Evolutionary conservation across 2,329 filamentous ascomycete species (phyloP).

Genomic region (Claviceps cyperi): DNA sequence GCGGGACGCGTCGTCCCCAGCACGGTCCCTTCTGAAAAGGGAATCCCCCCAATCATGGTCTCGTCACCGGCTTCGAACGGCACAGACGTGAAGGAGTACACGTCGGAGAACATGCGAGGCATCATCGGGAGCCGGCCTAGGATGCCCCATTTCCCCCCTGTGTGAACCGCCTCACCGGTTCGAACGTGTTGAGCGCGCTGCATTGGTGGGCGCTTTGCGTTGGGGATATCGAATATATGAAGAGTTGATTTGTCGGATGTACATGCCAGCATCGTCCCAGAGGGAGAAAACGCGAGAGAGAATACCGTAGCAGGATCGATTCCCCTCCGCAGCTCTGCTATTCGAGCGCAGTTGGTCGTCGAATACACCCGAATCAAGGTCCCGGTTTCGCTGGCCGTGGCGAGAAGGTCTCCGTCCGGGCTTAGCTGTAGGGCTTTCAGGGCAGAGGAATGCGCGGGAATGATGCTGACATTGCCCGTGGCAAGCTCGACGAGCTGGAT

Average conservation of each 20-base stretch:
- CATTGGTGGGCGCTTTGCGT: constrained; percentile 27
- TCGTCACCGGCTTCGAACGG: constrained; percentile 79
- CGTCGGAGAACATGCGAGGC: constrained; percentile 76
- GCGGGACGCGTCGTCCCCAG: constrained; percentile 43
- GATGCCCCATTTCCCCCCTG: constrained; percentile 69
- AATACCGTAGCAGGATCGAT: constrained; percentile 80
- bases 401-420: constrained; percentile 64
- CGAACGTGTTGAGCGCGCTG: constrained; percentile 18
- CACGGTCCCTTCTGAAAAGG: constrained; percentile 28
- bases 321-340: constrained; percentile 76
- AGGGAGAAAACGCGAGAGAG: constrained; percentile 76
- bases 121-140: constrained; percentile 72
- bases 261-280: constrained; percentile 66
- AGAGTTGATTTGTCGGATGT: constrained; percentile 95
- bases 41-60: constrained; percentile 29
- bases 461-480: constrained; percentile 77
- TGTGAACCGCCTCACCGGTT: constrained; percentile 11
- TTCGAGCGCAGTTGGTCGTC: constrained; percentile 62
- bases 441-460: constrained; percentile 72
- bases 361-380: constrained; percentile 80
- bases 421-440: constrained; percentile 70
- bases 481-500: constrained; percentile 72
- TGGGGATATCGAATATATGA: constrained; percentile 79
- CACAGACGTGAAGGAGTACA: constrained; percentile 69
- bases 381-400: constrained; percentile 81